These are phyloP conservation scores for Waltiozyma solani DNA, from an alignment of 1,139 yeast species.

Conservation along the genomic window DNA sequence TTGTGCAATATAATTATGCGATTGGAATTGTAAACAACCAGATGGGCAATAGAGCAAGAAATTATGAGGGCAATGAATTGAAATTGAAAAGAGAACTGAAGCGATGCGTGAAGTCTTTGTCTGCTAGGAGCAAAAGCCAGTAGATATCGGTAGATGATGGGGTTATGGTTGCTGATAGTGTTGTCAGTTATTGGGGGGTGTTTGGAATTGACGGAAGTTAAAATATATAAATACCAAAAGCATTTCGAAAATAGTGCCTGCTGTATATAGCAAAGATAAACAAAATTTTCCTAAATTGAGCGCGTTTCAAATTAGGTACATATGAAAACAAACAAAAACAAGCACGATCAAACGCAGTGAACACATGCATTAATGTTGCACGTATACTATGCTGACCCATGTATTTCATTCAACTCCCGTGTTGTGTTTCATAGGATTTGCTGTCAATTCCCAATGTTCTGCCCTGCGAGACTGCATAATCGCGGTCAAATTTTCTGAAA, in stretches of 20 bases:
- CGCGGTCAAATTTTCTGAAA: too few species aligned
- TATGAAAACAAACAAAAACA: background rate
- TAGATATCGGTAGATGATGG: too few species aligned
- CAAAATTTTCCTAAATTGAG: background rate
- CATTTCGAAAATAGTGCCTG: background rate
- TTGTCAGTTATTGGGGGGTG: too few species aligned
- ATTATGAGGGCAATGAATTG: background rate
- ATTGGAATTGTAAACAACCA: background rate
- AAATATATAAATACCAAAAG: background rate
- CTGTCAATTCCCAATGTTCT: too few species aligned
- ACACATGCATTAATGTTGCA: background rate
- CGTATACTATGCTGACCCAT: too few species aligned
- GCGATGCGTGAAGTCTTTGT: too few species aligned
- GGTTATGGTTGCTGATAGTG: background rate
- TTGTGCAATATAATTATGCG: background rate
- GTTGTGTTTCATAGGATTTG: background rate
- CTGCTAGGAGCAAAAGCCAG: too few species aligned
- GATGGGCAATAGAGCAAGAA: background rate
- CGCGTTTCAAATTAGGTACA: background rate
- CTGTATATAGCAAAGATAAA: background rate
- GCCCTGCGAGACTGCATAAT: too few species aligned
- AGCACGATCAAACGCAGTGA: too few species aligned
- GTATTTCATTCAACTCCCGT: too few species aligned
- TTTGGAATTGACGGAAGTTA: background rate
- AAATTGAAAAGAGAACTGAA: too few species aligned